Conservation (phyloP, 768 basidiomycete genomes). For the Auricularia cornea region DNA sequence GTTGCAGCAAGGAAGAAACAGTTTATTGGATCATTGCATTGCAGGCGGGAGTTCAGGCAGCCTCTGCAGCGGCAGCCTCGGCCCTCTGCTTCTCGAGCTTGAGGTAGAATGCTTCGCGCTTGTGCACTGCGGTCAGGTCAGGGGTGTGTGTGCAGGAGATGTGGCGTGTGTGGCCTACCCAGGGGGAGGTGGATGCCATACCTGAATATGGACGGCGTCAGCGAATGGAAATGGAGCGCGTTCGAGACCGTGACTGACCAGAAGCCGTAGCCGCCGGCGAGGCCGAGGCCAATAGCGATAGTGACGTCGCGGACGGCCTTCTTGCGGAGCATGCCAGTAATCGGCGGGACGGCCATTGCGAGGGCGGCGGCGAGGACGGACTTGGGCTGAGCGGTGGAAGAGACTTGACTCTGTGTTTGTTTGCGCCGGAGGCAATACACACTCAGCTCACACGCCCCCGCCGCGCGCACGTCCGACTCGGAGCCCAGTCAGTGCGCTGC, state of each 20-base stretch:
- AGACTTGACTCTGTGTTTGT: neutral
- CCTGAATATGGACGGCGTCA: constrained; percentile 36
- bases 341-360: constrained; percentile 78
- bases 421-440: neutral
- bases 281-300: constrained; percentile 66
- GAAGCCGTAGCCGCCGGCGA: constrained; percentile 66
- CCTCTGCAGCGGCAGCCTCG: neutral
- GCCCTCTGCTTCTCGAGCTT: constrained; percentile 52
- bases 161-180: constrained; percentile 43
- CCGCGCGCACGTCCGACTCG: too few species aligned
- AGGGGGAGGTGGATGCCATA: constrained; percentile 72
- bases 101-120: constrained; percentile 79
- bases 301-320: constrained; percentile 80
- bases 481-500: too few species aligned
- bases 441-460: neutral
- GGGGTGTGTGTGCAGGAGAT: neutral
- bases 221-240: constrained; percentile 23
- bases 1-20: too few species aligned
- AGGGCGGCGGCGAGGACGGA: neutral
- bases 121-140: constrained; percentile 47
- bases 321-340: constrained; percentile 91
- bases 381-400: constrained; percentile 8
- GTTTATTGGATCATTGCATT: too few species aligned
- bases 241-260: constrained; percentile 49
- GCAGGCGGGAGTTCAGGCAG: neutral